These are phyloP conservation scores for Tolypocladium paradoxum DNA, from an alignment of 2,329 filamentous ascomycete genomes.

Conservation along the genomic window DNA sequence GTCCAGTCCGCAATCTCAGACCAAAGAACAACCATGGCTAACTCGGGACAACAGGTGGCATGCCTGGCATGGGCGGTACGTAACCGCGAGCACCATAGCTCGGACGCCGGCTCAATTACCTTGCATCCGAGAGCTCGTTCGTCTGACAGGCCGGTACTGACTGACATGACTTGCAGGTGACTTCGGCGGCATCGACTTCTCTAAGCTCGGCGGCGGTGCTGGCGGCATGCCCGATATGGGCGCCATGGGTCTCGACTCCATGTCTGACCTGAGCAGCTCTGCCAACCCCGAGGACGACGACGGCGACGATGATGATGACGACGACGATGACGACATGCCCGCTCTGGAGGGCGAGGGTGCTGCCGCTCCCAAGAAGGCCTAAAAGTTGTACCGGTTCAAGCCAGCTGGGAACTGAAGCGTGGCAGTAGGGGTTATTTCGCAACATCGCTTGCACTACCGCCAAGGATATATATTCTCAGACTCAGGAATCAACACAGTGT, in stretches of 20 bases:
- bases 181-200: conserved; percentile 87
- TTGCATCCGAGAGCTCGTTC: not conserved
- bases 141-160: not conserved
- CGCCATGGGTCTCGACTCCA: conserved; percentile 38
- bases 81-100: conserved; percentile 8
- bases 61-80: conserved; percentile 43
- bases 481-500: not conserved
- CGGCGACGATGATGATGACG: conserved; percentile 46
- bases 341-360: conserved; percentile 51
- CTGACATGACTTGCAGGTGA: conserved; percentile 40
- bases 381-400: conserved; percentile 3
- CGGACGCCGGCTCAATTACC: not conserved
- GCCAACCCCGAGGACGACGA: conserved; percentile 29
- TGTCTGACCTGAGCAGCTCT: conserved; percentile 26
- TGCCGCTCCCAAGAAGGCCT: conserved; percentile 30
- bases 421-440: not conserved
- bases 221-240: conserved; percentile 17
- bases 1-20: conserved; percentile 15
- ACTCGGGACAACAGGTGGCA: conserved; percentile 29
- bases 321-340: conserved; percentile 85
- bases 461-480: not conserved
- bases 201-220: conserved; percentile 64
- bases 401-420: not conserved
- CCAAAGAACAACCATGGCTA: not conserved
- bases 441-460: not conserved